Base-by-base conservation (phyloP, 2,329 filamentous ascomycete species). In the Dactylella cylindrospora region DNA sequence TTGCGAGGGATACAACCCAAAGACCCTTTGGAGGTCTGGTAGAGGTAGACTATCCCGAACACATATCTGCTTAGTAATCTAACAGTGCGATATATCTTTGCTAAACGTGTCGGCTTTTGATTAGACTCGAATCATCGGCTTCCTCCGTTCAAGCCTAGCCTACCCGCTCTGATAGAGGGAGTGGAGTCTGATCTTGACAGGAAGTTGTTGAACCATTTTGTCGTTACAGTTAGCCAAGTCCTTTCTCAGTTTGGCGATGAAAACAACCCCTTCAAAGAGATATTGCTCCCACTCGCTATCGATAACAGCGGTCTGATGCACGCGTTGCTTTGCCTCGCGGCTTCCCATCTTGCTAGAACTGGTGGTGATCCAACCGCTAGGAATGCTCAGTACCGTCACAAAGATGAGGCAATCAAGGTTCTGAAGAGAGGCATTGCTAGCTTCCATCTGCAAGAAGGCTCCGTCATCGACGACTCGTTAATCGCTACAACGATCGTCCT, bases 1-100 rank as follows among this genome's bases (percentile, higher is more conserved):
- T 9, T 95, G 90, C 71, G 89, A 95, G 73, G 90, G 90, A 9
- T 95, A 95, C 70, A 87, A 88, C 44, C 85, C 88, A 64, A 89
- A 89, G 71, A 85, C 88, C 57, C 80, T 89, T 46, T 95, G 90
- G 90, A 88, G 84, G 72, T 90, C 88, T 70, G 88, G 89, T 22
- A 88, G 82, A 71, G 45, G 54, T 39, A 49, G 71, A 70, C 70
- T 23, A 69, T 67, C 49, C 70, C 70, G 57, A 70, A 65, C 62
- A 70, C 70, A 5, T 70, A 70, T 49, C 66, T 73, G 33, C 66
- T 72, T 23, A 59, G 36, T 55, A 40, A 50, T 41, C 41, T 45
- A 17, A 46, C 36, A 15, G 15, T 33, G 25, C 26, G 38, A 20
- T 45, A 17, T 15, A 35, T 47, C 19, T 39, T 54, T 52, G 31